Base-by-base conservation (phyloP, 2,329 filamentous ascomycete species). In the Cercospora berteroae region DNA sequence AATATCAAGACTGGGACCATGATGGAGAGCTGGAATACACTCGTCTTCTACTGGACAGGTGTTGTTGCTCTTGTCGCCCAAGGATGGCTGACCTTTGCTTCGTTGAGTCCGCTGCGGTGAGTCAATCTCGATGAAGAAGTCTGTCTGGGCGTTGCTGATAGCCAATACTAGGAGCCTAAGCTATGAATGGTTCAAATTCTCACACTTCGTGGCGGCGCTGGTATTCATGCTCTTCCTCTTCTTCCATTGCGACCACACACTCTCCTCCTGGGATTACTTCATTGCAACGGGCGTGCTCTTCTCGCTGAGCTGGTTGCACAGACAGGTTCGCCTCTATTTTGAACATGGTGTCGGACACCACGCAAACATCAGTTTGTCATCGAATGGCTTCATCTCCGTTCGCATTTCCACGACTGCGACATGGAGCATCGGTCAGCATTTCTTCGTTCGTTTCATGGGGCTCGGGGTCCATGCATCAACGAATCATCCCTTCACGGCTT, bases 121-220 rank as follows among this genome's bases (percentile, higher is more conserved):
- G 79, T 82, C 0, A 12, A 39, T 1, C 8, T 8, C 2, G 3
- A 42, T 4, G 7, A 16, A 13, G 6, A 25, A 20, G 0, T 13
- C 9, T 10, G 3, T 25, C 8, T 55, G 60, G 12, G 36, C 25
- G 27, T 5, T n/a, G 20, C 36, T 61, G 9, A 44, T 7, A 27
- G 3, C 2, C 59, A 1, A 48, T 13, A 6, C 3, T 56, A 86
- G 86, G 9, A 83, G 84, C 60, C 80, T 83, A 0, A 83, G 79
- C 70, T 88, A 88, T 72, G 86, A 89, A 69, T 85, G 87, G 72
- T 88, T 88, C 83, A 88, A 88, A 71, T 80, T 80, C 2, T 83
- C 84, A 0, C 87, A 88, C 71, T 81, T 84, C 65, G 64, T 86
- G 23, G 81, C 82, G 6, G 85, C 83, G 0, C 68, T 85, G 5